Evolutionary conservation across 2,329 filamentous ascomycete genomes (phyloP).

Genomic region (Botrytis elliptica): DNA sequence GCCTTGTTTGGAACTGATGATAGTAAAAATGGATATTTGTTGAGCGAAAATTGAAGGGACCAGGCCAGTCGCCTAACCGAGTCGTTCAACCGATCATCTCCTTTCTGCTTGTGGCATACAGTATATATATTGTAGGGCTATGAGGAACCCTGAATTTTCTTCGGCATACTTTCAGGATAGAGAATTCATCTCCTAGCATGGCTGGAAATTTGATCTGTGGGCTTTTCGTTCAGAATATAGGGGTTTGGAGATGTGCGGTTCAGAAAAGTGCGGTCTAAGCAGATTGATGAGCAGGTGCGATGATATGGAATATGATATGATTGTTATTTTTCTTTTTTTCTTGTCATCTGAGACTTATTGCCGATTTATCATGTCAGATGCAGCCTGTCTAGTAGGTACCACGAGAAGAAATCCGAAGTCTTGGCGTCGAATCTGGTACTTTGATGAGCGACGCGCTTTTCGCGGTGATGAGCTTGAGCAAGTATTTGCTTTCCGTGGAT

Average conservation of each 20-base stretch:
- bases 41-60: background rate
- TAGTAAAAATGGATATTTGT: background rate
- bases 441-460: too few species aligned
- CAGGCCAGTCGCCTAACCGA: background rate
- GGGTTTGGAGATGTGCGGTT: fast-evolving
- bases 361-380: background rate
- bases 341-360: background rate
- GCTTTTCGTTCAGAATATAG: too few species aligned
- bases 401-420: too few species aligned
- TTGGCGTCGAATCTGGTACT: too few species aligned
- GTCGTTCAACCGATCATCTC: too few species aligned
- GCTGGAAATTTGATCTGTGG: background rate
- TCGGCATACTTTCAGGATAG: fast-evolving
- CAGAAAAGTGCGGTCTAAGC: background rate
- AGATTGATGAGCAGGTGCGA: background rate
- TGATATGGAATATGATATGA: background rate
- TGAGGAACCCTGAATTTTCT: background rate
- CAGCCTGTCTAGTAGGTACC: background rate
- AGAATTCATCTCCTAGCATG: background rate
- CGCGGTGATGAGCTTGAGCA: too few species aligned
- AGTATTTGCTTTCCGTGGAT: too few species aligned
- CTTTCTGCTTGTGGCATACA: too few species aligned
- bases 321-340: too few species aligned
- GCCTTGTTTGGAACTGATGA: too few species aligned
- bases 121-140: background rate